phyloP scores from a whole-genome alignment of 768 basidiomycete genomes.

The Rhodotorula paludigena region DNA sequence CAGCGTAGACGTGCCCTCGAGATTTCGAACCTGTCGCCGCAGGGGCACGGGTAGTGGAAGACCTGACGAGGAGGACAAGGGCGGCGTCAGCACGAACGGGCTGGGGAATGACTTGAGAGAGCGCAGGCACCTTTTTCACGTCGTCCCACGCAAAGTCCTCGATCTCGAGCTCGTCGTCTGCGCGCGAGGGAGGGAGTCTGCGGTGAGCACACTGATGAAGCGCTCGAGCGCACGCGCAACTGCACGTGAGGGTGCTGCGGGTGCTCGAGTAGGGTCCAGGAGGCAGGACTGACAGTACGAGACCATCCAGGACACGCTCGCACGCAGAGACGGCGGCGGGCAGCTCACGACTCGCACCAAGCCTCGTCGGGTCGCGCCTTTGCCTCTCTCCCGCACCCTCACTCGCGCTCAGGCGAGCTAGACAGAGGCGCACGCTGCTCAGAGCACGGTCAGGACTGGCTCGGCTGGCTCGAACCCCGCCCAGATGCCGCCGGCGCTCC shows the following conservation, averaged over 20 bases:
- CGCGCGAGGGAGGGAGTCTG: neutral
- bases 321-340: neutral
- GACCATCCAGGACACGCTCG: constrained; percentile 9
- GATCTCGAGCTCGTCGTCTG: constrained; percentile 89
- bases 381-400: too few relatives aligned
- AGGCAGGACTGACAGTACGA: constrained; percentile 25
- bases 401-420: too few relatives aligned
- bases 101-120: neutral
- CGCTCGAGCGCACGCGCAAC: neutral
- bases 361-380: neutral
- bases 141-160: constrained; percentile 93
- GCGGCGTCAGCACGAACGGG: neutral
- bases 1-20: too few relatives aligned
- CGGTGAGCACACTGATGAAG: neutral
- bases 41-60: constrained; percentile 95
- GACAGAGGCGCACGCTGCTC: too few relatives aligned
- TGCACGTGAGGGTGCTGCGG: neutral
- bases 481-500: neutral
- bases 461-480: too few relatives aligned
- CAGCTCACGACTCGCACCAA: neutral
- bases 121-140: constrained; percentile 48
- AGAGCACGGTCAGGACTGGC: too few relatives aligned
- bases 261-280: neutral
- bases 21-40: constrained; percentile 97
- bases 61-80: constrained; percentile 48